Evolutionary conservation across 192 early-diverging fungal genomes (phyloP).

Genomic region (Coemansia sp.): DNA sequence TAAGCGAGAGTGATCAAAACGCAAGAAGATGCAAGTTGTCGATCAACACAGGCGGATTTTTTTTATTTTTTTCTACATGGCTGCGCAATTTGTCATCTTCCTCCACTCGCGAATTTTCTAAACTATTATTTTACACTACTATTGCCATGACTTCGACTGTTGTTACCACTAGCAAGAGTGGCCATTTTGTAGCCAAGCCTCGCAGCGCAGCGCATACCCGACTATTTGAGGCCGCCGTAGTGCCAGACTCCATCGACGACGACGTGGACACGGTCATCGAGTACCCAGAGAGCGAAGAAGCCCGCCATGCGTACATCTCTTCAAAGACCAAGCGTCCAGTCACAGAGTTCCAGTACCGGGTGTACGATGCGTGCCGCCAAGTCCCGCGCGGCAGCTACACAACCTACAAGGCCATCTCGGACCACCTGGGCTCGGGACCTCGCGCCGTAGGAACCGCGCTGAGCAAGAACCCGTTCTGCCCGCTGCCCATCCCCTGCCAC

Average conservation of each 20-base stretch:
- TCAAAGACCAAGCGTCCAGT: constrained; percentile 61
- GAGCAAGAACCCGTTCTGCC: constrained; percentile 69
- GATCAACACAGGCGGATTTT: too few relatives aligned
- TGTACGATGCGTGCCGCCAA: constrained; percentile 71
- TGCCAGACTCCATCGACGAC: constrained; percentile 49
- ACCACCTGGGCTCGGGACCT: constrained; percentile 62
- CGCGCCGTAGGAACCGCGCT: constrained; percentile 73
- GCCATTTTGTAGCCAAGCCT: constrained; percentile 30
- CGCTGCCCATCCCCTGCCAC: constrained; percentile 73
- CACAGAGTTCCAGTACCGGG: constrained; percentile 73
- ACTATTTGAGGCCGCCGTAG: constrained; percentile 32
- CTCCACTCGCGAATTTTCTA: background rate
- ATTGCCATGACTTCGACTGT: background rate
- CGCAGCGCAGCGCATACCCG: constrained; percentile 32
- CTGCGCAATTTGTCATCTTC: constrained; percentile 1
- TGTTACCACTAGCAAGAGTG: constrained; percentile 15
- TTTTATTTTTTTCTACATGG: background rate
- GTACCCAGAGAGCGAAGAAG: constrained; percentile 55
- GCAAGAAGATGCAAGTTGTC: background rate
- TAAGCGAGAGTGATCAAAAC: too few relatives aligned
- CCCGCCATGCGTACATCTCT: constrained; percentile 58
- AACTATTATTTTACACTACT: background rate
- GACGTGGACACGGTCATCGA: constrained; percentile 48
- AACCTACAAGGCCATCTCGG: constrained; percentile 70
- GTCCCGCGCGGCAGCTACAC: constrained; percentile 67